These are phyloP conservation scores for Neonectria sp. DNA, from an alignment of 2,329 filamentous ascomycete species.

Conservation along the genomic window DNA sequence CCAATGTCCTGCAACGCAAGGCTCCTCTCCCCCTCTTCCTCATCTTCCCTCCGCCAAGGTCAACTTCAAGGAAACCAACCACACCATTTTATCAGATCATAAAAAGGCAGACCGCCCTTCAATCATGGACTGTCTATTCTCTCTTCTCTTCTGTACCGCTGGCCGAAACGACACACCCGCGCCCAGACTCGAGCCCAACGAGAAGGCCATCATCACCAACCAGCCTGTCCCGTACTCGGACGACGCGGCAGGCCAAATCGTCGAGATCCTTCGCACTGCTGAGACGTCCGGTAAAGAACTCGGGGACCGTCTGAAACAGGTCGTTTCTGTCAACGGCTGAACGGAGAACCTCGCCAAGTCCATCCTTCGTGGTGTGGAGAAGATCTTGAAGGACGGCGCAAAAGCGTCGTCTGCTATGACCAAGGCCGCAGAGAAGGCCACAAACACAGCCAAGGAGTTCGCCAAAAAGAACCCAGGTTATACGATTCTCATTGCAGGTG, in stretches of 20 bases:
- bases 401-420: conserved; percentile 29
- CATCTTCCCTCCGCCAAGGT: not conserved
- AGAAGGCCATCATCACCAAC: not conserved
- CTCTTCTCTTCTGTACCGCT: not conserved
- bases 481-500: conserved; percentile 34
- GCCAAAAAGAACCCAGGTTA: conserved; percentile 40
- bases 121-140: conserved; percentile 2
- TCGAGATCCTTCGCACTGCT: conserved; percentile 28
- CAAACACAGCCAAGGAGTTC: conserved; percentile 30
- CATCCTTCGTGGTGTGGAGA: conserved; percentile 36
- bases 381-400: conserved; percentile 29
- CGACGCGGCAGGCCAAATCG: conserved; percentile 33
- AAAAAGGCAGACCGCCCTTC: not conserved
- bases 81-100: too few relatives aligned
- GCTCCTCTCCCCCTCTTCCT: not conserved
- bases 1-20: not conserved
- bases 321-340: conserved; percentile 35
- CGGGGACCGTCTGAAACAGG: conserved; percentile 21
- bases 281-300: not conserved
- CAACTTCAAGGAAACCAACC: not conserved
- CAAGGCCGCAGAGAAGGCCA: conserved; percentile 33
- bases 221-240: conserved; percentile 28
- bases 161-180: too few relatives aligned
- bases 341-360: conserved; percentile 35
- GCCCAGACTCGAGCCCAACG: not conserved